phyloP scores from a whole-genome alignment of 2,329 filamentous ascomycete genomes.

The Ophiostoma ips region DNA sequence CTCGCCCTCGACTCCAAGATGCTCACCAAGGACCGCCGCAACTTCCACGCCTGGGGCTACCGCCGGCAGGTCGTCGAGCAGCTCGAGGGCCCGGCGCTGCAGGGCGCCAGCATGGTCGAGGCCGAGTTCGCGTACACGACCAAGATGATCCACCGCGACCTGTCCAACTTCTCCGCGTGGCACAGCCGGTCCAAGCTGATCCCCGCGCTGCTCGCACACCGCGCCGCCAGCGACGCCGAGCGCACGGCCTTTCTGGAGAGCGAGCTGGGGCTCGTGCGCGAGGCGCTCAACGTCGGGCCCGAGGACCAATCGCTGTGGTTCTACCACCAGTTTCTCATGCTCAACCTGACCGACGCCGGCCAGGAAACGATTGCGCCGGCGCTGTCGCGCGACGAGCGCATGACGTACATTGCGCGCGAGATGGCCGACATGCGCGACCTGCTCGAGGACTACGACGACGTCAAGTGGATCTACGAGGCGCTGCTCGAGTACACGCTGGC shows the following conservation, averaged over 20 bases:
- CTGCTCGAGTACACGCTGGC: slow-evolving; percentile 59
- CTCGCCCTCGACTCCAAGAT: slow-evolving; percentile 75
- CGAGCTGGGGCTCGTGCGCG: slow-evolving; percentile 64
- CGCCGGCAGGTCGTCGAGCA: slow-evolving; percentile 63
- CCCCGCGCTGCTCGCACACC: slow-evolving; percentile 57
- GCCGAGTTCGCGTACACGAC: slow-evolving; percentile 81
- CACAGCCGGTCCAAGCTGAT: slow-evolving; percentile 81
- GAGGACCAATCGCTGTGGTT: slow-evolving; percentile 96
- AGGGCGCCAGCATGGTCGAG: slow-evolving; percentile 51
- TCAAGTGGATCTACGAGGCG: slow-evolving; percentile 82
- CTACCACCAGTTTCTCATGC: slow-evolving; percentile 81
- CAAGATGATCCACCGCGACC: slow-evolving; percentile 67
- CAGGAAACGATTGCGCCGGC: slow-evolving; percentile 47
- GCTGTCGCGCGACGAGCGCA: slow-evolving; percentile 46
- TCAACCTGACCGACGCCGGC: slow-evolving; percentile 42
- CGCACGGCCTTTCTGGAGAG: slow-evolving; percentile 56
- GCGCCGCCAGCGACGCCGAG: slow-evolving; percentile 45
- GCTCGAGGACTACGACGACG: slow-evolving; percentile 40
- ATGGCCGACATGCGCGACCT: slow-evolving; percentile 59
- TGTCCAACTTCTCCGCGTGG: slow-evolving; percentile 97
- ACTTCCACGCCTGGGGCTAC: slow-evolving; percentile 97
- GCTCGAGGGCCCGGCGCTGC: slow-evolving; percentile 47
- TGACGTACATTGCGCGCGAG: slow-evolving; percentile 53
- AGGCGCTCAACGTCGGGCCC: slow-evolving; percentile 74
- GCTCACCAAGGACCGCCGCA: slow-evolving; percentile 71